Base-by-base conservation (phyloP, 805 yeast genomes). In the Yamadazyma endophytica region DNA sequence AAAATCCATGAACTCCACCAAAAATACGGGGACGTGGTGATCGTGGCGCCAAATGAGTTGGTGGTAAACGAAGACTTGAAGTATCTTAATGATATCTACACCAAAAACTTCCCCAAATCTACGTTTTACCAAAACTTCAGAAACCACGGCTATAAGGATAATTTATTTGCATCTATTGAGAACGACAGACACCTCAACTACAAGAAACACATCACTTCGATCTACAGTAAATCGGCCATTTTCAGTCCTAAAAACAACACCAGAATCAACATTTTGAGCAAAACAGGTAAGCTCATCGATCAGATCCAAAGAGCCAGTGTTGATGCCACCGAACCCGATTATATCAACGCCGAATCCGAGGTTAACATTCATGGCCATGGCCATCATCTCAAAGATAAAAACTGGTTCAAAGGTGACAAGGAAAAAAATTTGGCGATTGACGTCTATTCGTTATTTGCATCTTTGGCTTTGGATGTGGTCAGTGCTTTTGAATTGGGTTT, bases 391-490 rank as follows among this genome's bases (percentile, higher is more conserved):
- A 40, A 44, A 12, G 43, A 46, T 14, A 51, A 50, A 2, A 18
- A 31, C n/a, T 64, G 70, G 70, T 53, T 60, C 33, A 21, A 21
- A 8, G 33, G 32, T 12, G 50, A 50, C 24, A 37, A 44, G 11
- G 19, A 41, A 3, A 38, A 41, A 9, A 55, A 69, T 19, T 45
- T 79, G 23, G 67, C 65, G 9, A 57, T 64, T 23, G 82, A 81
- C 30, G 79, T 75, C 3, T 77, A 75, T 43, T 63, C 73, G 13
- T 50, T 82, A n/a, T 81, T 80, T 62, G 78, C 77, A n/a, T 58
- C 79, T 12, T 60, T 82, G 46, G 88, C 89, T 4, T 73, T 82
- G 77, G 88, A 81, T 44, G 79, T 76, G 3, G 76, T 80, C 2
- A 68, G 79, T 2, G 68, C 70, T 13, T 77, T 79, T 46, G 75